Conservation (phyloP, 768 basidiomycete species). For the Tricholoma bakamatsutake region DNA sequence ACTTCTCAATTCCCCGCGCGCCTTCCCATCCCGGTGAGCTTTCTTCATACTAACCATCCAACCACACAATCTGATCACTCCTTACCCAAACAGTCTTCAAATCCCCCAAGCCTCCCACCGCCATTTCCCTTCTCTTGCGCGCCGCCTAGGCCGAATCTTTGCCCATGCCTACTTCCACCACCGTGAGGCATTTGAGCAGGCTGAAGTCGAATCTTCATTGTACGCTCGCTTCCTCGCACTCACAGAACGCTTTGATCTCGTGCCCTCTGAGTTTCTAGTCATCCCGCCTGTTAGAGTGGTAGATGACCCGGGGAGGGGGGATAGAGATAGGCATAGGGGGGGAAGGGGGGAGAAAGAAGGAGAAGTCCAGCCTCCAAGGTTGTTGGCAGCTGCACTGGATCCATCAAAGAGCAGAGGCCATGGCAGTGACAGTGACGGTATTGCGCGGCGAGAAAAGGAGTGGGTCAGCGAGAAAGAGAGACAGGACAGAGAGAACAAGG, state of each 20-base stretch:
- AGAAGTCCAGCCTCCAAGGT: constrained; percentile 31
- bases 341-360: constrained; percentile 9
- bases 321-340: constrained; percentile 12
- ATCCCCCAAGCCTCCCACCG: constrained; percentile 76
- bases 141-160: constrained; percentile 91
- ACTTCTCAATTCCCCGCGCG: constrained; percentile 81
- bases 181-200: constrained; percentile 85
- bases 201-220: constrained; percentile 84
- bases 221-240: constrained; percentile 88
- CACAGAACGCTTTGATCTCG: constrained; percentile 73
- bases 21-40: constrained; percentile 84
- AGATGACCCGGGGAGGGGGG: constrained; percentile 8
- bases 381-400: constrained; percentile 35
- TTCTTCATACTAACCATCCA: background rate
- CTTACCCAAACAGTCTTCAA: constrained; percentile 48
- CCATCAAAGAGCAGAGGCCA: constrained; percentile 12
- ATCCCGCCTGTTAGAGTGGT: constrained; percentile 44
- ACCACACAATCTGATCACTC: constrained; percentile 1
- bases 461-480: background rate
- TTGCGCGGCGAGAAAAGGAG: background rate
- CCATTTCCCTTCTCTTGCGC: constrained; percentile 87
- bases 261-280: constrained; percentile 78
- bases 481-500: constrained; percentile 4
- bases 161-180: constrained; percentile 96
- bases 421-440: background rate